Conservation (phyloP, 305 asterid species). For the Lippia alba region DNA sequence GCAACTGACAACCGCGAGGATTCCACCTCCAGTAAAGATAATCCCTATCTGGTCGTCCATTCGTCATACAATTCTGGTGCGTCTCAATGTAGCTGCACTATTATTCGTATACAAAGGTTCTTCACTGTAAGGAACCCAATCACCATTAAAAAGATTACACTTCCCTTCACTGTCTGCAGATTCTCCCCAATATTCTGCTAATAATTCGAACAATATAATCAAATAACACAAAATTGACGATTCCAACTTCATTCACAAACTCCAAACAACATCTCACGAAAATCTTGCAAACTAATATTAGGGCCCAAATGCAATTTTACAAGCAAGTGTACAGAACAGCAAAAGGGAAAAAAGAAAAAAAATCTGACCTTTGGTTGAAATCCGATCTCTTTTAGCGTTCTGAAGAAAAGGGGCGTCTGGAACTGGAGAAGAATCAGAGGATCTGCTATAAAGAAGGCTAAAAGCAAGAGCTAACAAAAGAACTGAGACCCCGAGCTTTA, state of each 20-base stretch:
- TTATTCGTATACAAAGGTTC: constrained; percentile 76
- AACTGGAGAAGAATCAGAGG: constrained; percentile 47
- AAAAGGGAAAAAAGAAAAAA: constrained; percentile 21
- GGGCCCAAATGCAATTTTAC: neutral
- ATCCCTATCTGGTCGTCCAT: constrained; percentile 59
- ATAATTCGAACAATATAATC: constrained; percentile 12
- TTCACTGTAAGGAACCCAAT: constrained; percentile 67
- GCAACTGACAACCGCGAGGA: constrained; percentile 66
- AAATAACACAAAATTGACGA: neutral
- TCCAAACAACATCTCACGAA: constrained; percentile 3
- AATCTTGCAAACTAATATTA: constrained; percentile 17
- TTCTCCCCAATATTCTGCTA: constrained; percentile 33
- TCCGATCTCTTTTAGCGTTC: constrained; percentile 36
- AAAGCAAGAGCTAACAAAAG: constrained; percentile 60
- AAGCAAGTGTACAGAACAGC: neutral
- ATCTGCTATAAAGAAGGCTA: constrained; percentile 50
- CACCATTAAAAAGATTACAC: constrained; percentile 72
- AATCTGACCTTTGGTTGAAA: constrained; percentile 48
- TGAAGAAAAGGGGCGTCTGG: constrained; percentile 44
- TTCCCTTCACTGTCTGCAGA: constrained; percentile 39
- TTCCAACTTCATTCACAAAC: constrained; percentile 10
- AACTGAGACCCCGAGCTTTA: constrained; percentile 64
- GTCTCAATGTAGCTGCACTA: constrained; percentile 62
- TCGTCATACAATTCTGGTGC: constrained; percentile 74
- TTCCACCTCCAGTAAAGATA: constrained; percentile 91